Percentiles rank a stretch among this genome's conserved stretches.
Conservation (phyloP, 2,329 filamentous ascomycete species). For the Claviceps sp. region DNA sequence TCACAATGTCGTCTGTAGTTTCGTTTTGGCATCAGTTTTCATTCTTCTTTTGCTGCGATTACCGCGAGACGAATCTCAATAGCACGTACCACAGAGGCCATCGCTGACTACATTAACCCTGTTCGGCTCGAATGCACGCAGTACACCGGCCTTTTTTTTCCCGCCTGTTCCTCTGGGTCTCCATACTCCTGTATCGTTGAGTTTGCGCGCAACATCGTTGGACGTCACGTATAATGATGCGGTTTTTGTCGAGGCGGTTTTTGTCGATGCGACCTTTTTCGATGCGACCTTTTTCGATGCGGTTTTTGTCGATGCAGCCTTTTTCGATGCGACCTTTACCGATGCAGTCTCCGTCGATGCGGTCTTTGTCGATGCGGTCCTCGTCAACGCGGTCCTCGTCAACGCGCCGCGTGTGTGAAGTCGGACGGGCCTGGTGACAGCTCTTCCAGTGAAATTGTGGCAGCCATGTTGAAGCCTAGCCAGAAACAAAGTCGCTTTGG, state of each 20-base stretch:
- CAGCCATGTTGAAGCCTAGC: constrained; percentile 2
- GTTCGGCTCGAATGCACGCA: constrained; percentile 14
- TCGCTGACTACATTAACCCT: constrained; percentile 41
- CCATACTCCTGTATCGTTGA: constrained; percentile 17
- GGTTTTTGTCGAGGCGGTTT: neutral
- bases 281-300: too few species aligned
- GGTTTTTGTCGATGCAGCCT: too few species aligned
- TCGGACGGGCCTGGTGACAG: constrained; percentile 3
- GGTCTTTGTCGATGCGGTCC: too few species aligned
- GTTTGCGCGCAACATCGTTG: constrained; percentile 12
- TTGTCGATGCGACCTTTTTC: too few species aligned
- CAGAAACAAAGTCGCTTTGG: neutral
- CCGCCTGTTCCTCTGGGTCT: constrained; percentile 1
- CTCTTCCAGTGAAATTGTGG: constrained; percentile 1
- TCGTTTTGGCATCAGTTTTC: neutral
- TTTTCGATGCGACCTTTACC: too few species aligned
- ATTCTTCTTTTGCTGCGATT: neutral
- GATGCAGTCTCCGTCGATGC: too few species aligned
- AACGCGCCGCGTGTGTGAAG: constrained; percentile 4
- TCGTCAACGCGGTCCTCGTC: constrained; percentile 2
- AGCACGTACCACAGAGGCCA: constrained; percentile 33
- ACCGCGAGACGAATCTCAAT: neutral
- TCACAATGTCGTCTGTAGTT: constrained; percentile 51
- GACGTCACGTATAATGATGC: neutral
- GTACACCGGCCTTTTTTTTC: constrained; percentile 6